phyloP scores from a whole-genome alignment of 2,329 filamentous ascomycete species.

The Metarhizium album region DNA sequence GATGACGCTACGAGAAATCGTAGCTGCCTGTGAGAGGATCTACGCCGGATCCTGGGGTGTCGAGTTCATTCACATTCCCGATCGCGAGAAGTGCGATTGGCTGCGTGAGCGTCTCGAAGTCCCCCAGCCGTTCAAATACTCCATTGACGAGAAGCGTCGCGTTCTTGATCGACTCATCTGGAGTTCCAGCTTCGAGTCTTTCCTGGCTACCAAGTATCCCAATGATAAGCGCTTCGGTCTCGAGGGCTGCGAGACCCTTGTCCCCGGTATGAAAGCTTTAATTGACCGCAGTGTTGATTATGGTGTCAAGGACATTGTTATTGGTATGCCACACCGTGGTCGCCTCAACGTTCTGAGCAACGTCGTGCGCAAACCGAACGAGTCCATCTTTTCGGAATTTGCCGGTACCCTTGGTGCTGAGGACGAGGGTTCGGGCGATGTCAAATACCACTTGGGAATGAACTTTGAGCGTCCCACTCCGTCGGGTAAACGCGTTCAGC shows the following conservation, averaged over 20 bases:
- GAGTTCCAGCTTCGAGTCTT: slow-evolving; percentile 94
- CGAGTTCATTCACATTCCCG: slow-evolving; percentile 98
- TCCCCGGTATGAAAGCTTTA: slow-evolving; percentile 97
- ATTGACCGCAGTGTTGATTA: slow-evolving; percentile 98
- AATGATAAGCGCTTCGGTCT: slow-evolving; percentile 99
- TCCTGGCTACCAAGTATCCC: slow-evolving; percentile 94
- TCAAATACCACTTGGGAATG: slow-evolving; percentile 99
- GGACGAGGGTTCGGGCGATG: slow-evolving; percentile 94
- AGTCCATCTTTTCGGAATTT: slow-evolving; percentile 99
- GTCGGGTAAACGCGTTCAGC: slow-evolving; percentile 97
- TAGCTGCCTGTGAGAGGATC: slow-evolving; percentile 83
- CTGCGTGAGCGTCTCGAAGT: slow-evolving; percentile 90
- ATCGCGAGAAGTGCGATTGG: slow-evolving; percentile 97
- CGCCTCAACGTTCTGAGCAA: slow-evolving; percentile 97
- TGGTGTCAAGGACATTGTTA: slow-evolving; percentile 97
- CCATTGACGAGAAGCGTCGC: slow-evolving; percentile 93
- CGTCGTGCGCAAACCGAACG: slow-evolving; percentile 97
- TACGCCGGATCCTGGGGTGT: slow-evolving; percentile 97
- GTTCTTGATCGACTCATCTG: slow-evolving; percentile 97
- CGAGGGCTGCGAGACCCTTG: slow-evolving; percentile 91
- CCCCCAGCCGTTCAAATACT: slow-evolving; percentile 91
- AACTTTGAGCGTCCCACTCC: slow-evolving; percentile 98
- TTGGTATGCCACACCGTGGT: slow-evolving; percentile 98
- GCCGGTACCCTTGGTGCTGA: slow-evolving; percentile 76
- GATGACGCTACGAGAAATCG: slow-evolving; percentile 94